These are phyloP conservation scores for Sonneratia alba DNA, from an alignment of 345 rosid genomes.

Conservation along the genomic window DNA sequence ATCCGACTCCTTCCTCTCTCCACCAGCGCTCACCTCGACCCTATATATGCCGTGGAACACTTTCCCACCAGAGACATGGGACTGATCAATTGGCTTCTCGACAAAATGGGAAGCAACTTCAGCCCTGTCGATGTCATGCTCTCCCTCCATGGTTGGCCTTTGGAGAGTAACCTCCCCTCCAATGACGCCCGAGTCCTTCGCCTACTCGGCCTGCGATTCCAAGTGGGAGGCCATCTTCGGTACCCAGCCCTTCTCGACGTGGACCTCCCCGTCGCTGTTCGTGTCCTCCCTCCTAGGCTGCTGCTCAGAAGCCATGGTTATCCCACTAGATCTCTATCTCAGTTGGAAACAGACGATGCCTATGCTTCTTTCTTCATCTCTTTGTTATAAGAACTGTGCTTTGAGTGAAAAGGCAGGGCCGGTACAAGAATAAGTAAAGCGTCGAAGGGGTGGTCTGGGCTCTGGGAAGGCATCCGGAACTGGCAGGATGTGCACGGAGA, in stretches of 20 bases:
- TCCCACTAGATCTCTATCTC: not conserved
- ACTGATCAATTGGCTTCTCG: not conserved
- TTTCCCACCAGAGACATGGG: not conserved
- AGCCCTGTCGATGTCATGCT: not conserved
- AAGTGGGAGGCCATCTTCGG: conserved; percentile 58
- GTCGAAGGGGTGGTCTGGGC: conserved; percentile 3
- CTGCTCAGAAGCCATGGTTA: conserved; percentile 60
- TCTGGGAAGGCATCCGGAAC: not conserved
- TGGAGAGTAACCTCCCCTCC: not conserved
- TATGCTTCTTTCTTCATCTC: not conserved
- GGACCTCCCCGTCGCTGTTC: conserved; percentile 30
- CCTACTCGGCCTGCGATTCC: conserved; percentile 30
- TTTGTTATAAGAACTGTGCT: not conserved
- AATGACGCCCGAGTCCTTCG: conserved; percentile 9
- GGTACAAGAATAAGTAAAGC: not conserved
- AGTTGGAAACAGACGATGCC: too few species aligned
- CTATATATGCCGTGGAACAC: conserved; percentile 1
- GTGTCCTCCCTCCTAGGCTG: conserved; percentile 30
- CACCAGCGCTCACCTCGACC: not conserved
- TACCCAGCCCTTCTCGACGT: conserved; percentile 45
- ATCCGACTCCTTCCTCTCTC: not conserved
- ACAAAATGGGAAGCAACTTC: not conserved
- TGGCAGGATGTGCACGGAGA: conserved; percentile 15
- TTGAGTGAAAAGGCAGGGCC: not conserved
- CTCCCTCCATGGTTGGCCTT: not conserved